phyloP scores from a whole-genome alignment of 176 grass and related monocot genomes.

The Triticum turgidum region DNA sequence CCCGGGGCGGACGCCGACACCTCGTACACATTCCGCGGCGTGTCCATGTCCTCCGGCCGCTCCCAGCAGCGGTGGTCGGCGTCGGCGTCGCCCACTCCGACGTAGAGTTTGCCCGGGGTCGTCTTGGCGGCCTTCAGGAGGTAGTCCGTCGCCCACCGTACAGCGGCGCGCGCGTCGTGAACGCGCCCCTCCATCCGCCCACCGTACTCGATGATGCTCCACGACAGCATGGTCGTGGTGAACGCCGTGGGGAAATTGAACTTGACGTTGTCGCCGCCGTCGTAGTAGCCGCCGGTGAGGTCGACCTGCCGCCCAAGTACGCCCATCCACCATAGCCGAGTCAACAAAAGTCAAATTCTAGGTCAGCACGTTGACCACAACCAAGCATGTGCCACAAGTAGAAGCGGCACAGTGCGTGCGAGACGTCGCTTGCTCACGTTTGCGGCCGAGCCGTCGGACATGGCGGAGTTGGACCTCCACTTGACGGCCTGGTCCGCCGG shows the following conservation, averaged over 20 bases:
- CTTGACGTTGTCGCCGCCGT: constrained; percentile 92
- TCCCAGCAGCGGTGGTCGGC: constrained; percentile 86
- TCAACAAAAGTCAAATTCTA: background rate
- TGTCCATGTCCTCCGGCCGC: constrained; percentile 90
- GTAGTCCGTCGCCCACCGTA: constrained; percentile 83
- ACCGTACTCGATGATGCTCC: constrained; percentile 70
- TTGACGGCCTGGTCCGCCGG: constrained; percentile 57
- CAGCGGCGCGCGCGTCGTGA: constrained; percentile 42
- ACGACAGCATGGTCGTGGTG: constrained; percentile 75
- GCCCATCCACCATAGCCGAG: background rate
- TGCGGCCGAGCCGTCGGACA: constrained; percentile 63
- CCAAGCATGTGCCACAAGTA: background rate
- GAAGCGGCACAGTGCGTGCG: background rate
- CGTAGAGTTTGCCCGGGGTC: constrained; percentile 61
- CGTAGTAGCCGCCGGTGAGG: constrained; percentile 83
- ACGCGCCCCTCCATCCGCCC: constrained; percentile 37
- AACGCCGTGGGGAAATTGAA: constrained; percentile 90
- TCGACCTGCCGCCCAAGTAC: constrained; percentile 52
- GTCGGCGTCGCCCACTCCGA: constrained; percentile 79
- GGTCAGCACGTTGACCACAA: background rate
- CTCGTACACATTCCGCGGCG: constrained; percentile 58
- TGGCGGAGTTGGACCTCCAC: constrained; percentile 82
- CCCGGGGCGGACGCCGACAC: constrained; percentile 61
- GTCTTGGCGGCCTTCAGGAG: constrained; percentile 65
- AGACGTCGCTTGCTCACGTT: constrained; percentile 34